Conservation (phyloP, 192 early-diverging fungal species). For the Gryganskiella cystojenkinii region DNA sequence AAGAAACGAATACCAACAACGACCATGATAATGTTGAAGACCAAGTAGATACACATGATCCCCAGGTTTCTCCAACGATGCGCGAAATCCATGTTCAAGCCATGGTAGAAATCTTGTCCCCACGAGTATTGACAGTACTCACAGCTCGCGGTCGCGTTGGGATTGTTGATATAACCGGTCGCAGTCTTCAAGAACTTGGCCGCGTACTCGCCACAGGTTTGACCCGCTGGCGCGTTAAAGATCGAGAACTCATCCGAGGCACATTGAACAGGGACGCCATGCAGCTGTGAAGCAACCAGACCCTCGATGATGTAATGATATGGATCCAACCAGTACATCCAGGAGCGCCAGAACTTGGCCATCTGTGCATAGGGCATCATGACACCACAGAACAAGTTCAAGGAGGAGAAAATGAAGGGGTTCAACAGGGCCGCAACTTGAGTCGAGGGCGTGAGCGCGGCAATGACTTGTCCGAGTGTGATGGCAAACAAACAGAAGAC, state of each 20-base stretch:
- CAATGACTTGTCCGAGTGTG: constrained; percentile 77
- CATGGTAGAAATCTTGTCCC: constrained; percentile 68
- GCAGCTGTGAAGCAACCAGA: constrained; percentile 68
- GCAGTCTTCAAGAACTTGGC: constrained; percentile 60
- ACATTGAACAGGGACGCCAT: constrained; percentile 60
- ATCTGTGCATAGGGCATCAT: constrained; percentile 70
- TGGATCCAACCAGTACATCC: constrained; percentile 78
- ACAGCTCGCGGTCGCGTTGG: constrained; percentile 61
- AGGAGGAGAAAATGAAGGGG: constrained; percentile 73
- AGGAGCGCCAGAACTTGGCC: constrained; percentile 74
- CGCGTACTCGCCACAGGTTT: constrained; percentile 72
- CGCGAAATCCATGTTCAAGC: constrained; percentile 57
- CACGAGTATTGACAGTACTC: constrained; percentile 69
- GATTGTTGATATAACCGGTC: constrained; percentile 70
- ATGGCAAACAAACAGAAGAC: constrained; percentile 74
- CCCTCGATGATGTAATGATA: constrained; percentile 77
- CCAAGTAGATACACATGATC: constrained; percentile 68
- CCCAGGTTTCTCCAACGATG: constrained; percentile 80
- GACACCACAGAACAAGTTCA: constrained; percentile 78
- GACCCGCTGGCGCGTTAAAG: constrained; percentile 66
- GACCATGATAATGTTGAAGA: constrained; percentile 64
- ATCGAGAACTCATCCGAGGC: constrained; percentile 58
- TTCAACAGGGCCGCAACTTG: constrained; percentile 70
- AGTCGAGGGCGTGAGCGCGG: constrained; percentile 69
- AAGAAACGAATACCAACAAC: constrained; percentile 54